These are phyloP conservation scores for Phytopythium cucurbitacearum DNA, from an alignment of 352 stramenopile species.

Conservation along the genomic window DNA sequence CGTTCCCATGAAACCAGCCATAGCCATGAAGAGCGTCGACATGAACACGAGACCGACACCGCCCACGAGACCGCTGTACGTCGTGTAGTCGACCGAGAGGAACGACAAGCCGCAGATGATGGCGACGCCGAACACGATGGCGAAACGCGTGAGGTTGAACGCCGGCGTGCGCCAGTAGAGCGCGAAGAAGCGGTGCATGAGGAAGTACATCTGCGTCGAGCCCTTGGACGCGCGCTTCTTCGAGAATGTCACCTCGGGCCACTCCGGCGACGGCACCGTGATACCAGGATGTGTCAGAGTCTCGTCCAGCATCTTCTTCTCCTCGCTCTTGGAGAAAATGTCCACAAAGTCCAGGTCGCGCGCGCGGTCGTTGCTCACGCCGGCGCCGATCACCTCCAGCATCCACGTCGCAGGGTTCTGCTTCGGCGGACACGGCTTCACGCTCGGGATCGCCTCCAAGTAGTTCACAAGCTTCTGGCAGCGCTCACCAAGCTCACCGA, in stretches of 20 bases:
- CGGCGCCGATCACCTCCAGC: not conserved
- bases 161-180: slow-evolving; percentile 30
- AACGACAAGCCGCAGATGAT: slow-evolving; percentile 14
- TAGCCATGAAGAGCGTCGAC: slow-evolving; percentile 58
- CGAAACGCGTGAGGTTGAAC: slow-evolving; percentile 49
- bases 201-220: slow-evolving; percentile 22
- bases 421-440: slow-evolving; percentile 20
- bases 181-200: slow-evolving; percentile 32
- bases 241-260: slow-evolving; percentile 16
- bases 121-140: slow-evolving; percentile 12
- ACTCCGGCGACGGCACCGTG: slow-evolving; percentile 5
- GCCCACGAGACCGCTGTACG: slow-evolving; percentile 9
- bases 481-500: slow-evolving; percentile 58
- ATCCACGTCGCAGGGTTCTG: slow-evolving; percentile 19
- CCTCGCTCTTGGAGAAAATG: slow-evolving; percentile 17
- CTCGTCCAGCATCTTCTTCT: slow-evolving; percentile 9
- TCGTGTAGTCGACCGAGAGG: slow-evolving; percentile 12
- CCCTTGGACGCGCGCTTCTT: slow-evolving; percentile 18
- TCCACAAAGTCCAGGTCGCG: slow-evolving; percentile 21
- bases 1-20: slow-evolving; percentile 56
- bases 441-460: slow-evolving; percentile 33
- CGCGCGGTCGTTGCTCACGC: slow-evolving; percentile 71
- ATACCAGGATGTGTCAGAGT: slow-evolving; percentile 12
- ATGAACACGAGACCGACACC: slow-evolving; percentile 55
- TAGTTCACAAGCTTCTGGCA: slow-evolving; percentile 28